These are phyloP conservation scores for Acacia acuminata DNA, from an alignment of 306 rosid genomes.

Conservation along the genomic window DNA sequence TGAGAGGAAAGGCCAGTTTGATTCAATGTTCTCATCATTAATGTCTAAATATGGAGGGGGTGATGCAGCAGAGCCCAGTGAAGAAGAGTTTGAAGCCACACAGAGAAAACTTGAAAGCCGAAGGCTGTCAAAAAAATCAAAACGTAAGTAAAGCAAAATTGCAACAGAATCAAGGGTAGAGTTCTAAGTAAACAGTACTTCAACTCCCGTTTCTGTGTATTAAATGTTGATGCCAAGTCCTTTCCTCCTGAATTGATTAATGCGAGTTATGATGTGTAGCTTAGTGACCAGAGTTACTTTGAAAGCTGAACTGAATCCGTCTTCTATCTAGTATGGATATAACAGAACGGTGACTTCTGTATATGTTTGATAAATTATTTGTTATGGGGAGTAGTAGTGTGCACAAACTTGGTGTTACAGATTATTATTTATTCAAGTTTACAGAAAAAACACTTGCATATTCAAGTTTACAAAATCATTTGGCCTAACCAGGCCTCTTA, in stretches of 20 bases:
- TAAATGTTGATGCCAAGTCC: not conserved
- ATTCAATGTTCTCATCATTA: constrained; percentile 80
- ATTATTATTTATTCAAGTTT: no score
- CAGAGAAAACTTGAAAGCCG: constrained; percentile 36
- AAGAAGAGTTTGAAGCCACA: constrained; percentile 83
- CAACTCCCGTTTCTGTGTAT: constrained; percentile 16
- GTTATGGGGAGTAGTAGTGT: not conserved
- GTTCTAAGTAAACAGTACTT: constrained; percentile 5
- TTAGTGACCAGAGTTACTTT: constrained; percentile 25
- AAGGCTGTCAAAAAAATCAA: constrained; percentile 56
- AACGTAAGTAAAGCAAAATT: constrained; percentile 50
- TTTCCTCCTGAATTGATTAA: not conserved
- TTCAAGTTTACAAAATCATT: no score
- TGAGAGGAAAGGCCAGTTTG: constrained; percentile 65
- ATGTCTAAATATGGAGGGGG: constrained; percentile 75
- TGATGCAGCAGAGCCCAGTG: constrained; percentile 66
- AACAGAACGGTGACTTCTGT: not conserved
- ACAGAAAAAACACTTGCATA: no score
- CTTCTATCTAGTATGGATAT: constrained; percentile 5
- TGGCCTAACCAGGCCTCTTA: no score
- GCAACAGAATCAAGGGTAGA: not conserved
- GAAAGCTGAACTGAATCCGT: constrained; percentile 8
- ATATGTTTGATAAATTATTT: not conserved
- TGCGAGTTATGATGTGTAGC: constrained; percentile 8
- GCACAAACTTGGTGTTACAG: not conserved